Conservation (phyloP, 139 green algal species). For the Chlamydomonas incerta region DNA sequence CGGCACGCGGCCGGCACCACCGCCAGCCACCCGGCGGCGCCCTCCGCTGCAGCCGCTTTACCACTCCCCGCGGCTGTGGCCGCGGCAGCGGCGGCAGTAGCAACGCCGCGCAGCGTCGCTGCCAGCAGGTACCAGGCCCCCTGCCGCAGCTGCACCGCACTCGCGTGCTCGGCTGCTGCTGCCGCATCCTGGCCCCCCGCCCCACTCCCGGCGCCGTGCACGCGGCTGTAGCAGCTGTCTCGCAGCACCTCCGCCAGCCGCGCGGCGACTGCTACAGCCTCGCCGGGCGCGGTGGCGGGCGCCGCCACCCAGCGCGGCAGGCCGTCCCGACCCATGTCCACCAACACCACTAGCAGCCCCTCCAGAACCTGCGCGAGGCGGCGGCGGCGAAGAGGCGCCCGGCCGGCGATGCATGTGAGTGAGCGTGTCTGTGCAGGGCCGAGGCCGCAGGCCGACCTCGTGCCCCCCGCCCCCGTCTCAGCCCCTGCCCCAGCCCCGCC, state of each 20-base stretch:
- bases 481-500: background rate
- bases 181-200: no score
- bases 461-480: background rate
- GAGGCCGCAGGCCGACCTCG: background rate
- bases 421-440: no score
- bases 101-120: background rate
- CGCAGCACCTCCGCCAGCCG: constrained; percentile 15
- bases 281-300: background rate
- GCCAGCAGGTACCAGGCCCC: constrained; percentile 31
- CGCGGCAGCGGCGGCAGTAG: background rate
- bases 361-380: background rate
- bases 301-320: background rate
- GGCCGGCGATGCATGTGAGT: background rate
- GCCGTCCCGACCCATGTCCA: background rate
- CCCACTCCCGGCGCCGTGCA: background rate
- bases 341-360: constrained; percentile 9
- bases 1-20: background rate
- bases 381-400: background rate
- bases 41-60: background rate
- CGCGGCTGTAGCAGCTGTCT: background rate
- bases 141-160: constrained; percentile 6
- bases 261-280: background rate
- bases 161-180: no score
- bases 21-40: background rate
- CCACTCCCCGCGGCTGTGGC: background rate